phyloP scores from a whole-genome alignment of 2,329 filamentous ascomycete species.

The Ceratocystiopsis sp. region DNA sequence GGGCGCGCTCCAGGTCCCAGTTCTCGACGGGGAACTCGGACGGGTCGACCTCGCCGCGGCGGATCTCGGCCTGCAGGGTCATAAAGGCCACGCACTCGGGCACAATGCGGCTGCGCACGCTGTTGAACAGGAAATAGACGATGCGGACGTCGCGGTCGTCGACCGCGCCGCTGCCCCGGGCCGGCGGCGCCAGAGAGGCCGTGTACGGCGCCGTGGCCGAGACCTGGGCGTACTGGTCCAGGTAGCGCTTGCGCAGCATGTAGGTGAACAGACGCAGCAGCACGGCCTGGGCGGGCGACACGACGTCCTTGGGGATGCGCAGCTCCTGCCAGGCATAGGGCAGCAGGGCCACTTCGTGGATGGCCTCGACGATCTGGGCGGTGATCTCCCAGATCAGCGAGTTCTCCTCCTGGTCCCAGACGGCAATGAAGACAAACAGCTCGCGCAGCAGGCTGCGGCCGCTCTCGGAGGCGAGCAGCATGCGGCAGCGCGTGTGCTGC shows the following conservation, averaged over 20 bases:
- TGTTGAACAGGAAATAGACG: constrained; percentile 81
- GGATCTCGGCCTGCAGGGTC: constrained; percentile 80
- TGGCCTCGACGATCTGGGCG: constrained; percentile 85
- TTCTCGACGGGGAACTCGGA: constrained; percentile 86
- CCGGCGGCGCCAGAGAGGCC: neutral
- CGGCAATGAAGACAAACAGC: constrained; percentile 86
- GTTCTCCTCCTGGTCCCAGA: constrained; percentile 88
- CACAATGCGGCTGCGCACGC: constrained; percentile 82
- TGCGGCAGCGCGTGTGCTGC: constrained; percentile 77
- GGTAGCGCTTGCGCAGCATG: constrained; percentile 46
- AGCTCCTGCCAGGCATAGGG: constrained; percentile 87
- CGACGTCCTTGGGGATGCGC: constrained; percentile 85
- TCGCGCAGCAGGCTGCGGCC: constrained; percentile 80
- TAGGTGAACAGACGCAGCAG: constrained; percentile 81
- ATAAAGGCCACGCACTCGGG: constrained; percentile 91
- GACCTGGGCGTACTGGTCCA: constrained; percentile 22
- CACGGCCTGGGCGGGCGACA: constrained; percentile 86
- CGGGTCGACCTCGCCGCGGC: constrained; percentile 54
- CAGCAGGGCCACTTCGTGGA: constrained; percentile 75
- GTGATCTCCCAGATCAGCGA: constrained; percentile 95
- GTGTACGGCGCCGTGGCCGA: neutral
- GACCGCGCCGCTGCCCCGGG: neutral
- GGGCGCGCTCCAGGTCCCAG: constrained; percentile 96
- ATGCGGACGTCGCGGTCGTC: constrained; percentile 42
- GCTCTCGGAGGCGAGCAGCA: constrained; percentile 77